A percentile compares a stretch with the other conserved stretches of the same genome.
Evolutionary conservation across 768 basidiomycete genomes (phyloP).

Genomic region (Amanita molliuscula): DNA sequence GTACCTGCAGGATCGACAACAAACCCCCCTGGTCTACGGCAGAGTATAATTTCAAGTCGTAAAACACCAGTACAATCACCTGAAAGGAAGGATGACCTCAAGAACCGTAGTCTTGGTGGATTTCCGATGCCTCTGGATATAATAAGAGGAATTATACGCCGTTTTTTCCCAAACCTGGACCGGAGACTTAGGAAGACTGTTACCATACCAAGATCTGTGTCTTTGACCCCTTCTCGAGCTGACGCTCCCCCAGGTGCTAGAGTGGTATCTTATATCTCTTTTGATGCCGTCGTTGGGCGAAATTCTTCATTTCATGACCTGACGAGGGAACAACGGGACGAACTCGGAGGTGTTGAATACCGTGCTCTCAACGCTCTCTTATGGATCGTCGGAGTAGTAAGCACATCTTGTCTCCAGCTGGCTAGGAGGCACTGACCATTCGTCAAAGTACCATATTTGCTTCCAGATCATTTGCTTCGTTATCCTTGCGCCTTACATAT

Average conservation of each 20-base stretch:
- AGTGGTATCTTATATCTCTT: constrained; percentile 72
- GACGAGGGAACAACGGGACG: constrained; percentile 77
- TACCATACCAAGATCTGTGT: constrained; percentile 65
- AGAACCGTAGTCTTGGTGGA: constrained; percentile 52
- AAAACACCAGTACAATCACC: background rate
- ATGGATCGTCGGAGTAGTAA: constrained; percentile 69
- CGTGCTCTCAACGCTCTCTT: constrained; percentile 71
- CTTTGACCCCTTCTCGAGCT: constrained; percentile 36
- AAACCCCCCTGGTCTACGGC: background rate
- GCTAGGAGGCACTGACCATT: constrained; percentile 1
- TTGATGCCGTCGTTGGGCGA: constrained; percentile 74
- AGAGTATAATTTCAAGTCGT: background rate
- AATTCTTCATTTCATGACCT: constrained; percentile 67
- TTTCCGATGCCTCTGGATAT: constrained; percentile 65
- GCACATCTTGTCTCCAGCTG: constrained; percentile 17
- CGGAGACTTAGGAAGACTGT: constrained; percentile 54
- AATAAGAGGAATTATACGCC: constrained; percentile 34
- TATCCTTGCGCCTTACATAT: constrained; percentile 76
- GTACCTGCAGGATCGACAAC: background rate
- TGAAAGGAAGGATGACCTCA: constrained; percentile 13
- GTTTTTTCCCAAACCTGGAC: constrained; percentile 54
- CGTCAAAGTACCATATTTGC: constrained; percentile 66
- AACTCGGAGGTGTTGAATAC: constrained; percentile 91
- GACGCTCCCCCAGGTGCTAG: constrained; percentile 31
- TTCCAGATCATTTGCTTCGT: constrained; percentile 60